phyloP scores from a whole-genome alignment of 148 eudicot species.

The Chenopodium suecicum region DNA sequence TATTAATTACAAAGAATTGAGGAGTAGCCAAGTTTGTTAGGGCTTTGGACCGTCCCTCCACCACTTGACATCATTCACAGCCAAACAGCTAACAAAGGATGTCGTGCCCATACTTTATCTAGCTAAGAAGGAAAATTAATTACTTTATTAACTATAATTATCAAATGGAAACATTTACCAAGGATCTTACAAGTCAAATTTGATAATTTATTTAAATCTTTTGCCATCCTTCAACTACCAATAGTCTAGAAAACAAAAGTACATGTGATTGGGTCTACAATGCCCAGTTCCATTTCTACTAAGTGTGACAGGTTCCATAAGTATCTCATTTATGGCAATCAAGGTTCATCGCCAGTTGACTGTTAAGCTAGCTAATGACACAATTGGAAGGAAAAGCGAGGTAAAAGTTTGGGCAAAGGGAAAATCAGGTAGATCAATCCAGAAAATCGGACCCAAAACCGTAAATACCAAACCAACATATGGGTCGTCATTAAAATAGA shows the following conservation, averaged over 20 bases:
- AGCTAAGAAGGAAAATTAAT: neutral
- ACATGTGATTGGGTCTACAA: neutral
- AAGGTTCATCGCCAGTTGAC: neutral
- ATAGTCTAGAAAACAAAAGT: neutral
- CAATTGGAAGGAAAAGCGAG: neutral
- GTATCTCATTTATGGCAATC: neutral
- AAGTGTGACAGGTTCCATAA: neutral
- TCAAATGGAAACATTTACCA: neutral
- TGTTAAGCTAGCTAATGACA: conserved; percentile 9
- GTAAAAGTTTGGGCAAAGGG: neutral
- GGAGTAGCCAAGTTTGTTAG: neutral
- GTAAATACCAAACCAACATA: too few relatives aligned
- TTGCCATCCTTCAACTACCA: neutral
- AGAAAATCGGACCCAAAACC: neutral
- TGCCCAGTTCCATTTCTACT: neutral
- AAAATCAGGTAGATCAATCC: neutral
- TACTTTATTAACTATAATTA: neutral
- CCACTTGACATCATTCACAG: neutral
- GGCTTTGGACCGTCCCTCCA: neutral
- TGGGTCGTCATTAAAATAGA: too few relatives aligned
- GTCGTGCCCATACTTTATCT: neutral
- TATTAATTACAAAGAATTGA: neutral
- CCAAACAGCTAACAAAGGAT: neutral
- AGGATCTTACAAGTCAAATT: neutral
- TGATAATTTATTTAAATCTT: neutral